These are phyloP conservation scores for Chalciporus pseudorubinellus DNA, from an alignment of 768 basidiomycete genomes.

Conservation along the genomic window DNA sequence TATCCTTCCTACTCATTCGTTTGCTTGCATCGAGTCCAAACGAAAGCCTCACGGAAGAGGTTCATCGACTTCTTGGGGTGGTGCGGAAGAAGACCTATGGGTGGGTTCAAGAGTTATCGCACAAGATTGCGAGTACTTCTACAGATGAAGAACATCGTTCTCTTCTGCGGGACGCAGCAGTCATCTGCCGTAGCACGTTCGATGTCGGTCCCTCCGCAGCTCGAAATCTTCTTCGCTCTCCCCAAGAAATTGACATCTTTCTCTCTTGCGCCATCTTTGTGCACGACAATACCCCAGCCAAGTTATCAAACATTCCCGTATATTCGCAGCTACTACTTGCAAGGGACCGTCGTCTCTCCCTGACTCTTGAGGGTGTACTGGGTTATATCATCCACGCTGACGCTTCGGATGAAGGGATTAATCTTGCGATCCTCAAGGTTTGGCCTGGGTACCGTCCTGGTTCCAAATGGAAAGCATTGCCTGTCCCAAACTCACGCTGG, in stretches of 20 bases:
- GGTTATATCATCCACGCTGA: neutral
- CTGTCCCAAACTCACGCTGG: constrained; percentile 14
- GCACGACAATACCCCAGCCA: constrained; percentile 13
- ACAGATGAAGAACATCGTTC: constrained; percentile 1
- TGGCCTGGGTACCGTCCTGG: constrained; percentile 12
- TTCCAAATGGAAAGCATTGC: constrained; percentile 7
- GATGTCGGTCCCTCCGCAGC: constrained; percentile 24
- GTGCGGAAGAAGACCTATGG: constrained; percentile 27
- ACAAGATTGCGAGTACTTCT: constrained; percentile 8
- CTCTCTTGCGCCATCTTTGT: neutral
- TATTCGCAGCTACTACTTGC: constrained; percentile 21
- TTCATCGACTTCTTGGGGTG: constrained; percentile 24
- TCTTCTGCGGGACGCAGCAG: constrained; percentile 34
- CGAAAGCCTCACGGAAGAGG: constrained; percentile 10
- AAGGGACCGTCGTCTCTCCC: constrained; percentile 28
- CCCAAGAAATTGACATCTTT: neutral
- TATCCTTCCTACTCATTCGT: constrained; percentile 32
- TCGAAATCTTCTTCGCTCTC: neutral
- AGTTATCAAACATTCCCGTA: neutral
- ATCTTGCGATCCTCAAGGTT: constrained; percentile 12
- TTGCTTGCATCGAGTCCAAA: constrained; percentile 27
- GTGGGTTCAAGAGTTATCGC: constrained; percentile 34
- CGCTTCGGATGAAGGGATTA: constrained; percentile 5
- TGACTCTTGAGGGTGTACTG: constrained; percentile 11
- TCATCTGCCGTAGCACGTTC: constrained; percentile 37